phyloP scores from a whole-genome alignment of 192 early-diverging fungal species.

The Allomyces javanicus region DNA sequence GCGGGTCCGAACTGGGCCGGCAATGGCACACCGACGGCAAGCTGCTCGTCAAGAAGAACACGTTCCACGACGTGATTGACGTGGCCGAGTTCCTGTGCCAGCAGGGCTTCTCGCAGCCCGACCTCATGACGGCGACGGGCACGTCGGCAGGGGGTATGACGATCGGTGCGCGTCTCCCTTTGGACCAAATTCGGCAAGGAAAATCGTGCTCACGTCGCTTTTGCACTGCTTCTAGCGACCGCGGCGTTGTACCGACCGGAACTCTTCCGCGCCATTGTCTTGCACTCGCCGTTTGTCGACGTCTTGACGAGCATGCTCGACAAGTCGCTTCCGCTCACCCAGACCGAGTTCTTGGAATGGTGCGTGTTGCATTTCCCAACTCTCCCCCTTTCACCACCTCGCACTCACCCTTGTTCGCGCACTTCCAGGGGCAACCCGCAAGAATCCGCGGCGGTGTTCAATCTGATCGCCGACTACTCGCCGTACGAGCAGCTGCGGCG shows the following conservation, averaged over 20 bases:
- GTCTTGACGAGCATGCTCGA: conserved; percentile 65
- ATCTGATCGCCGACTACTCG: conserved; percentile 34
- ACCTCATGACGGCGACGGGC: conserved; percentile 40
- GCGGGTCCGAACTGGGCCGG: conserved; percentile 58
- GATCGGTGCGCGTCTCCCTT: conserved; percentile 25
- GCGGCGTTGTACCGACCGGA: conserved; percentile 43
- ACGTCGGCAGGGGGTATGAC: conserved; percentile 60
- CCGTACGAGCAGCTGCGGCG: conserved; percentile 24
- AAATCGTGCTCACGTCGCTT: too few relatives aligned
- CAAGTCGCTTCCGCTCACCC: conserved; percentile 47
- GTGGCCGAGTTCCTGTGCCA: conserved; percentile 46
- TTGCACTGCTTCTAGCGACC: neutral
- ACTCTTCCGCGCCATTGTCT: conserved; percentile 50
- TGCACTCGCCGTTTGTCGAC: conserved; percentile 70
- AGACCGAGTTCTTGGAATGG: conserved; percentile 52
- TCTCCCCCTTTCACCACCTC: too few relatives aligned
- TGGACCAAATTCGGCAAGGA: neutral
- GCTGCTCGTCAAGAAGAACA: conserved; percentile 45
- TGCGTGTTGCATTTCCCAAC: neutral
- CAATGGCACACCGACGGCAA: conserved; percentile 60
- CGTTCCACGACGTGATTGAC: conserved; percentile 47
- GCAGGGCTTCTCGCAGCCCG: conserved; percentile 25
- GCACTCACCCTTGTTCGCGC: too few relatives aligned
- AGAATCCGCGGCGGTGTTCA: conserved; percentile 22
- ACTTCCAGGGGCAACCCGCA: conserved; percentile 33